Conservation (phyloP, 768 basidiomycete species). For the Lyophyllum atratum region DNA sequence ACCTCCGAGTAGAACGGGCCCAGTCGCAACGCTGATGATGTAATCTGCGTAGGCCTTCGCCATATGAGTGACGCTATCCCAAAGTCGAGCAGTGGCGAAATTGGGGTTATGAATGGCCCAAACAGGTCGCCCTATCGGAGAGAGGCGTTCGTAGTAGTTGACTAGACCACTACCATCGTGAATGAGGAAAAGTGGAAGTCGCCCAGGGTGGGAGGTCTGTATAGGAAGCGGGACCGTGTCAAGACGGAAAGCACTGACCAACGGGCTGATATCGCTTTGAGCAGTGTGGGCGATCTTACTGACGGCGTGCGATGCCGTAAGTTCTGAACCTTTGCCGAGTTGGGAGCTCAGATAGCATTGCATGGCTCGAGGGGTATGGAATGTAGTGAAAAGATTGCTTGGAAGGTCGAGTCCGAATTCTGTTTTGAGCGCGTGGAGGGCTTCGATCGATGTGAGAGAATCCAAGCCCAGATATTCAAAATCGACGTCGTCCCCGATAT, state of each 20-base stretch:
- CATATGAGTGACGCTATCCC: constrained; percentile 55
- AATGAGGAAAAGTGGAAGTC: constrained; percentile 58
- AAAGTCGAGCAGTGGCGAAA: constrained; percentile 44
- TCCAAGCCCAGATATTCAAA: constrained; percentile 60
- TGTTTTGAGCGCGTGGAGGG: constrained; percentile 45
- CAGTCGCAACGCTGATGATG: constrained; percentile 35
- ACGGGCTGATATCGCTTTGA: background rate
- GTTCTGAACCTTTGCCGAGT: background rate
- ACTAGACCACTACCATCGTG: constrained; percentile 75
- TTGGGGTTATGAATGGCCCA: constrained; percentile 65
- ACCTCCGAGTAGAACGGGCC: constrained; percentile 62
- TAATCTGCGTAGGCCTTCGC: constrained; percentile 49
- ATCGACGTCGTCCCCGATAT: constrained; percentile 45
- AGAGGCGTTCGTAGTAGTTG: constrained; percentile 49
- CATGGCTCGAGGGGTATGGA: constrained; percentile 41
- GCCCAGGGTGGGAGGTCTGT: constrained; percentile 30
- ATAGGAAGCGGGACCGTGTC: constrained; percentile 35
- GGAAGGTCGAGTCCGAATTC: constrained; percentile 46
- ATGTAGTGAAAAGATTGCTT: constrained; percentile 39
- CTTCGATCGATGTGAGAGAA: constrained; percentile 67
- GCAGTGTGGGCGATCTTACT: background rate
- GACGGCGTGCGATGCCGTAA: background rate
- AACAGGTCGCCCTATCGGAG: constrained; percentile 48
- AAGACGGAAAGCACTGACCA: constrained; percentile 22
- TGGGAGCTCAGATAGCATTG: constrained; percentile 29